Conservation (phyloP, 306 rosid genomes). For the Vigna reflexopilosa region DNA sequence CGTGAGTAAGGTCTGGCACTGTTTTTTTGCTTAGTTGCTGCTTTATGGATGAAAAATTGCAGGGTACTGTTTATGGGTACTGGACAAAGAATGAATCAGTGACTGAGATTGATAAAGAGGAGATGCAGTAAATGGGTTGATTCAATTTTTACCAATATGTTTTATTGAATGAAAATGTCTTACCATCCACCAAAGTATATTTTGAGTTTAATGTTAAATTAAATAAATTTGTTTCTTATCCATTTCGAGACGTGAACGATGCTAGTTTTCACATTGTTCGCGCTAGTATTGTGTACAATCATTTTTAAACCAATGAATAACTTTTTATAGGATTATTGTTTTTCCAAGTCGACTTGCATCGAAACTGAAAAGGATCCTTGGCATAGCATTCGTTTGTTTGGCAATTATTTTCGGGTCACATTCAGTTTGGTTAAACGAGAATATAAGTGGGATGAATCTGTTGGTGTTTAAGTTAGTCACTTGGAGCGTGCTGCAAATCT, state of each 20-base stretch:
- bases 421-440: background rate
- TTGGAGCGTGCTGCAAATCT: too few relatives aligned
- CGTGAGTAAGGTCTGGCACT: too few relatives aligned
- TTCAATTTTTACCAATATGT: background rate
- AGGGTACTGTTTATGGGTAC: too few relatives aligned
- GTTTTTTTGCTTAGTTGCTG: too few relatives aligned
- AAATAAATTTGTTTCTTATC: background rate
- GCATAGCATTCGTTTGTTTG: background rate
- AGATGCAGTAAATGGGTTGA: background rate
- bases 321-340: background rate
- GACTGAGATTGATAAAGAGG: background rate
- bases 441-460: too few relatives aligned
- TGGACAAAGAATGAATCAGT: too few relatives aligned
- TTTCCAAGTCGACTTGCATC: background rate
- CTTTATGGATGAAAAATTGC: too few relatives aligned
- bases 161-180: background rate
- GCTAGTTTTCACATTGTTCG: background rate
- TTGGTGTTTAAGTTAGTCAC: background rate
- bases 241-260: background rate
- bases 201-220: background rate
- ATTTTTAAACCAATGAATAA: background rate
- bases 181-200: background rate
- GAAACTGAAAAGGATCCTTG: background rate
- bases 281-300: background rate
- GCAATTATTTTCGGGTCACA: background rate